Conservation (phyloP, 129 eudicot species). For the Mikania micrantha region DNA sequence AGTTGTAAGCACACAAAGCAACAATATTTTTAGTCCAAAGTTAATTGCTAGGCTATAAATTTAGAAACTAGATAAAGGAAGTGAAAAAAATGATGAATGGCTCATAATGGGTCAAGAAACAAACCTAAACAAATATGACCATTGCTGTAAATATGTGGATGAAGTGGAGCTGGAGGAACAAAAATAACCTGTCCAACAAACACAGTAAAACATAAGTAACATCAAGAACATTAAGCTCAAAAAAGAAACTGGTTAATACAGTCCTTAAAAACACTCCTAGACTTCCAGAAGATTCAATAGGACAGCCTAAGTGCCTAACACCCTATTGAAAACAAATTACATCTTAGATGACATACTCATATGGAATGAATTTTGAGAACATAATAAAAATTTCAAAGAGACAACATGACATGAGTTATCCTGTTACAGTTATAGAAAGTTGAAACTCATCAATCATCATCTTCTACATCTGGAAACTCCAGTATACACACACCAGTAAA, state of each 20-base stretch:
- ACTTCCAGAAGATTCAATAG: background rate
- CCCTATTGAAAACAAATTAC: background rate
- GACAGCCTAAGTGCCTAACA: background rate
- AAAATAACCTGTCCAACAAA: constrained; percentile 58
- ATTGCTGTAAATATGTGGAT: constrained; percentile 88
- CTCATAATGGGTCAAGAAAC: constrained; percentile 6
- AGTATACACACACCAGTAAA: background rate
- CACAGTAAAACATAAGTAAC: constrained; percentile 10
- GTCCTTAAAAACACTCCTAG: background rate
- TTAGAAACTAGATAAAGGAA: background rate
- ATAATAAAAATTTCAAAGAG: background rate
- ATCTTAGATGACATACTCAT: background rate
- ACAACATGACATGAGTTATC: background rate
- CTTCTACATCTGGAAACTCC: background rate
- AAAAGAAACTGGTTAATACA: background rate
- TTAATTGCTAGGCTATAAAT: background rate
- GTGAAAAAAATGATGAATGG: background rate
- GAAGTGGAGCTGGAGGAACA: constrained; percentile 70
- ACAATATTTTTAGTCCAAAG: background rate
- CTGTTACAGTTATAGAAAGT: background rate
- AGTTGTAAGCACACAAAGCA: background rate
- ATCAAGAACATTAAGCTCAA: background rate
- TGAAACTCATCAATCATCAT: background rate
- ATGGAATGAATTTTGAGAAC: background rate
- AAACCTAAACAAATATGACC: constrained; percentile 88